phyloP scores from a whole-genome alignment of 345 rosid species.

The Lepidium sativum region DNA sequence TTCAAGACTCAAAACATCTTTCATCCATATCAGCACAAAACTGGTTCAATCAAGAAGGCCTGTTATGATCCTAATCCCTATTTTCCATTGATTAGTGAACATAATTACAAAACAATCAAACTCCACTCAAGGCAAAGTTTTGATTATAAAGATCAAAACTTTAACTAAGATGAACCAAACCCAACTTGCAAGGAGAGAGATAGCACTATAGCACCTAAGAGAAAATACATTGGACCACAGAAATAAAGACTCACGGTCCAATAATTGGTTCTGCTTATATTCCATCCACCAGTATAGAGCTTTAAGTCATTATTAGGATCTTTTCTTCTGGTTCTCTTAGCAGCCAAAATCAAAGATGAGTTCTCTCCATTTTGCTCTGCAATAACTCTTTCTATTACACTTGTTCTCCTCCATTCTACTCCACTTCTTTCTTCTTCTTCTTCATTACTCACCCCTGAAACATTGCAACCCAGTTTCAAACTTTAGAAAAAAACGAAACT shows the following conservation, averaged over 20 bases:
- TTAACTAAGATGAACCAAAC: background rate
- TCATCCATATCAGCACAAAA: background rate
- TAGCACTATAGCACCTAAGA: background rate
- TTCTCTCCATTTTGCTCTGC: conserved; percentile 34
- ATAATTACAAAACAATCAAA: background rate
- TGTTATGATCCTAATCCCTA: background rate
- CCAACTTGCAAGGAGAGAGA: background rate
- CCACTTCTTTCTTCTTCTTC: conserved; percentile 10
- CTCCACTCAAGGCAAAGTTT: background rate
- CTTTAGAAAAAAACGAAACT: background rate
- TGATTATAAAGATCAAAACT: background rate
- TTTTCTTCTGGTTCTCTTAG: conserved; percentile 49
- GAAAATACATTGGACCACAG: background rate
- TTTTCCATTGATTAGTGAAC: background rate
- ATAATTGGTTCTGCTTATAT: conserved; percentile 70
- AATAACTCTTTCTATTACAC: conserved; percentile 43
- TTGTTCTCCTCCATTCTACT: conserved; percentile 38
- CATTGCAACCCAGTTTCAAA: conserved; percentile 7
- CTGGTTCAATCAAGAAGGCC: background rate
- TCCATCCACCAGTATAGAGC: conserved; percentile 75
- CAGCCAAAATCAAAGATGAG: conserved; percentile 67
- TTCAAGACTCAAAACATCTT: background rate
- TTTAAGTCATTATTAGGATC: conserved; percentile 55
- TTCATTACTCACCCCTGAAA: conserved; percentile 11
- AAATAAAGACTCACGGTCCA: conserved; percentile 68